phyloP scores from a whole-genome alignment of 306 rosid species.

The Geum urbanum region DNA sequence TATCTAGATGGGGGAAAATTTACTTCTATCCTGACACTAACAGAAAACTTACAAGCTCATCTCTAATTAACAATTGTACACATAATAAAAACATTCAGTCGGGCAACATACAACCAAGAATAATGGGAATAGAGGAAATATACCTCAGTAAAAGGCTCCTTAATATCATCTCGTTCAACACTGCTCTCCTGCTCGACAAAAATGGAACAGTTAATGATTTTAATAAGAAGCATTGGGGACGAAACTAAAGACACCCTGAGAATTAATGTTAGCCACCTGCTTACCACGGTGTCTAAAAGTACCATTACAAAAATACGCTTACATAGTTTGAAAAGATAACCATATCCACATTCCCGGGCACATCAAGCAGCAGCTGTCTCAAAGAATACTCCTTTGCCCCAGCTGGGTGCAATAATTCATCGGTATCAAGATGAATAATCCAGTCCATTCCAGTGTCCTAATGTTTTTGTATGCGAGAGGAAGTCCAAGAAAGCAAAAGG shows the following conservation, averaged over 20 bases:
- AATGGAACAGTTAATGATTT: constrained; percentile 26
- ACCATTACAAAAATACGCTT: constrained; percentile 37
- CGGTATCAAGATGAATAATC: constrained; percentile 96
- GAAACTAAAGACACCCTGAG: background rate
- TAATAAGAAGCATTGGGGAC: constrained; percentile 11
- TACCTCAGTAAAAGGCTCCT: constrained; percentile 97
- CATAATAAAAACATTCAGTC: background rate
- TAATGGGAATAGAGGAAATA: constrained; percentile 16
- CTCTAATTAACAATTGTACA: background rate
- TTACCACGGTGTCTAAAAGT: constrained; percentile 2
- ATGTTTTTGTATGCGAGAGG: constrained; percentile 28
- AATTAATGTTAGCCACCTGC: constrained; percentile 4
- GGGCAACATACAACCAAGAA: constrained; percentile 19
- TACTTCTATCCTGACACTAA: background rate
- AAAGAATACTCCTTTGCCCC: constrained; percentile 87
- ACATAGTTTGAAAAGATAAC: constrained; percentile 96
- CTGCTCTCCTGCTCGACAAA: constrained; percentile 73
- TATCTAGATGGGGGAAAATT: too few species aligned
- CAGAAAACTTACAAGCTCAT: background rate
- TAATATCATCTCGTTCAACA: constrained; percentile 81
- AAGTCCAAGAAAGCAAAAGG: constrained; percentile 7
- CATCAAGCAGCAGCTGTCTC: constrained; percentile 85
- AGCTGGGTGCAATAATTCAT: constrained; percentile 90
- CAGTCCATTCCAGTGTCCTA: constrained; percentile 94
- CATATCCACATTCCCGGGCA: constrained; percentile 87